Evolutionary conservation across 495 filamentous ascomycete species (phyloP), one percentile per base, ranked within the genome.

Genomic region (Pyrenula massariospora): DNA sequence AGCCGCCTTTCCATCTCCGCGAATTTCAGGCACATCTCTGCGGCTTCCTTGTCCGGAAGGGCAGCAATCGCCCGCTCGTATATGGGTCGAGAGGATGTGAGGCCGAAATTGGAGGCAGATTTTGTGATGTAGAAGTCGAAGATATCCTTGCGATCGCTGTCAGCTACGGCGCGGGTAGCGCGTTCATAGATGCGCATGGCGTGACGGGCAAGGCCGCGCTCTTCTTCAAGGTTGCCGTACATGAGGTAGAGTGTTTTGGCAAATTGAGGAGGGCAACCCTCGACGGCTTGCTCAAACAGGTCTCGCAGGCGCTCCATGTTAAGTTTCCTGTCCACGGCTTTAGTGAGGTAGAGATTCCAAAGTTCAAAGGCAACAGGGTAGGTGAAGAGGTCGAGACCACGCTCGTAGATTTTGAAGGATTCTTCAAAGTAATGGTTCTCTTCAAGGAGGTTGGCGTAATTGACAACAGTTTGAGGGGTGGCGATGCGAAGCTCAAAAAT

Each of bases 121-220:
- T 99, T 97, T 52, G 94, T 96, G 68, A 99, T 95, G 77, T 97
- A 99, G 67, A 96, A 96, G 67, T 95, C 92, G 75, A 96, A 99
- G 90, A 99, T 95, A 68, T 96, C 94, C 61, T 88, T 85, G 11
- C 90, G 78, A 65, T 97, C 91, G 63, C 95, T 92, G 67, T 99
- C 93, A 19, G 90, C 88, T 8, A 99, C 94, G 15, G 93, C 90
- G 2, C 93, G 87, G 19, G 93, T 97, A 23, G 94, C 93, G 53
- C 93, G 87, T 70, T 99, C 93, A 70, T 99, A 99, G 57, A 99
- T 99, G 24, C 93, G 84, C 93, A 99, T 97, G 22, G 94, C 94
- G 65, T 96, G 93, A 50, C 93, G 79, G n/a, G 93, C 91, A 19
- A 99, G 82, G 15, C 93, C 93, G 12, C 93, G 82, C 65, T 97